Evolutionary conservation across 2,329 filamentous ascomycete species (phyloP).

Genomic region (Cercospora citrullina): DNA sequence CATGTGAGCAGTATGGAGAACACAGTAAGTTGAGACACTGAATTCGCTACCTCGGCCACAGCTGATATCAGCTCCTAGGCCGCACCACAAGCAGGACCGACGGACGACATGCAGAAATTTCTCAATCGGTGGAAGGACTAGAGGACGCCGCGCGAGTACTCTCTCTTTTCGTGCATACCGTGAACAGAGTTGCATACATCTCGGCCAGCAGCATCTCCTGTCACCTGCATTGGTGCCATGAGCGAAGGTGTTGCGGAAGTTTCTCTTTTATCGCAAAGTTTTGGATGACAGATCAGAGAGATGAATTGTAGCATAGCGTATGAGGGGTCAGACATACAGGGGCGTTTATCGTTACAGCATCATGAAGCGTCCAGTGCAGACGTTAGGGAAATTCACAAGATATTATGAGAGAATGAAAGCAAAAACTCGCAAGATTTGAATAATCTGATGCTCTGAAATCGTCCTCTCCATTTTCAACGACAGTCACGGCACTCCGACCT

Average conservation of each 20-base stretch:
- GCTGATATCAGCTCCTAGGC: constrained; percentile 45
- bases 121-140: constrained; percentile 62
- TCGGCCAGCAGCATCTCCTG: background rate
- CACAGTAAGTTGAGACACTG: constrained; percentile 50
- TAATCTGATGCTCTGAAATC: background rate
- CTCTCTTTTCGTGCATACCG: background rate
- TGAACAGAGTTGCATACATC: background rate
- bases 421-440: background rate
- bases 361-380: background rate
- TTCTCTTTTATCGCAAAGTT: background rate
- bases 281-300: background rate
- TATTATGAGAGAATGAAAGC: constrained; percentile 9
- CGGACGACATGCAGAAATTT: constrained; percentile 58
- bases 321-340: background rate
- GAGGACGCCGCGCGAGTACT: background rate
- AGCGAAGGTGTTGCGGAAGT: background rate
- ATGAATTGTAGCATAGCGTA: background rate
- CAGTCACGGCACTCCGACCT: background rate
- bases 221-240: background rate
- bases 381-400: too few relatives aligned
- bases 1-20: constrained; percentile 57
- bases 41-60: background rate
- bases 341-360: background rate
- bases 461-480: background rate
- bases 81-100: constrained; percentile 53